Evolutionary conservation across 208 protist species (phyloP).

Genomic region (Strigomonas oncopelti): DNA sequence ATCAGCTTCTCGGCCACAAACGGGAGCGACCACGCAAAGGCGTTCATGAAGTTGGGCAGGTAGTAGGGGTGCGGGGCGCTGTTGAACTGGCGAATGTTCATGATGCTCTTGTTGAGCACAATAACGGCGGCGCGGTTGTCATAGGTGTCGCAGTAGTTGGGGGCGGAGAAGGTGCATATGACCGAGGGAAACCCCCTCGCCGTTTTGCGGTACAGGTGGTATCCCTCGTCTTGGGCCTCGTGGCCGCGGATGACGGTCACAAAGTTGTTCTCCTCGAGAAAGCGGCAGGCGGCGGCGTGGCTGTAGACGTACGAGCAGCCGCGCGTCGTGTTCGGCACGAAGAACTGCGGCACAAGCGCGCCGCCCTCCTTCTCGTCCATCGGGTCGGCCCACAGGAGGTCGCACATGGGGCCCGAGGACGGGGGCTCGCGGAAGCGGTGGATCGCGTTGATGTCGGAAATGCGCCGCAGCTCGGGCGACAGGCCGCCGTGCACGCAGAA

Average conservation of each 20-base stretch:
- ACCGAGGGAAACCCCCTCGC: slow-evolving; percentile 93
- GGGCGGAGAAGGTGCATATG: slow-evolving; percentile 91
- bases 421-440: slow-evolving; percentile 46
- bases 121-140: slow-evolving; percentile 95
- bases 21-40: slow-evolving; percentile 96
- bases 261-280: slow-evolving; percentile 94
- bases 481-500: slow-evolving; percentile 88
- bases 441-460: slow-evolving; percentile 52
- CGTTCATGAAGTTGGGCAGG: slow-evolving; percentile 97
- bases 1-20: slow-evolving; percentile 95
- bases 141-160: slow-evolving; percentile 94
- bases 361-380: slow-evolving; percentile 82
- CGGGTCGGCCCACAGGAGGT: slow-evolving; percentile 99
- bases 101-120: slow-evolving; percentile 90
- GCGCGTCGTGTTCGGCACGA: slow-evolving; percentile 70
- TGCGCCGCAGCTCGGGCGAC: slow-evolving; percentile 53
- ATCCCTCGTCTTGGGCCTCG: slow-evolving; percentile 91
- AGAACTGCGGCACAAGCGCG: slow-evolving; percentile 30
- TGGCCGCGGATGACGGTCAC: slow-evolving; percentile 98
- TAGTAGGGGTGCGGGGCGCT: slow-evolving; percentile 95
- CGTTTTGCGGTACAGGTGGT: slow-evolving; percentile 53
- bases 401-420: slow-evolving; percentile 93
- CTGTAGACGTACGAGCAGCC: slow-evolving; percentile 85
- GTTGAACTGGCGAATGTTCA: slow-evolving; percentile 98
- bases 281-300: slow-evolving; percentile 68